Base-by-base conservation (phyloP, 2,329 filamentous ascomycete genomes). In the Teratosphaeriaceae sp. region DNA sequence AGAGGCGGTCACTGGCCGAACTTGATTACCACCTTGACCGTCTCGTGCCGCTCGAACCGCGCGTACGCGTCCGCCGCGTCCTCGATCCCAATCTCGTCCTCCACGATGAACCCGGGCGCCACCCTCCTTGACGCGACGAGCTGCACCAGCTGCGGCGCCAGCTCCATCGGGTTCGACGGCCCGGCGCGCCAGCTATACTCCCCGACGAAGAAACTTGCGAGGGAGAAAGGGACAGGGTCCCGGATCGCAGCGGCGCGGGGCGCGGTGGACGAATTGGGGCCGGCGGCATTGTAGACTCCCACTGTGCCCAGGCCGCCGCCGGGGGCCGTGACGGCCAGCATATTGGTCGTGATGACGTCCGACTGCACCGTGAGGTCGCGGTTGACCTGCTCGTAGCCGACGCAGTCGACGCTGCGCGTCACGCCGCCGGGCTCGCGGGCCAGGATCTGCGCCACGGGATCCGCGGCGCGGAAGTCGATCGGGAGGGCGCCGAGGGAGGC, bases 391-490 rank as follows among this genome's bases (percentile, higher is more conserved):
- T 49, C 47, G 33, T 43, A 47, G 24, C 47, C 47, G 19, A 49
- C 47, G 20, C 35, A 38, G 21, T 47, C 47, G 21, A 47, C 31
- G 19, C 39, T 40, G 2, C 49, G 34, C 18, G 30, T 33, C 5
- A 54, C 51, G n/a, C 50, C 51, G 5, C 8, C 35, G 1, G 51
- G 42, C 35, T 52, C 50, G 3, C 42, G 27, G 6, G 39, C 38
- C 19, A 50, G 22, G 20, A 53, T 52, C 16, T 50, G 45, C 8
- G 31, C 26, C 2, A 50, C 51, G 3, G 51, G 47, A 21, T 53
- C 47, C 3, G 19, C 26, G 2, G 44, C 45, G 29, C 24, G 29
- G 33, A 52, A 52, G 44, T 50, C 48, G 40, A 52, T 43, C 1
- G 51, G 47, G 1, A 45, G 44, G 20, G 46, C 45, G 29, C 52